These are phyloP conservation scores for Porphyra umbilicalis DNA, from an alignment of 31 red algal genomes.

Conservation along the genomic window DNA sequence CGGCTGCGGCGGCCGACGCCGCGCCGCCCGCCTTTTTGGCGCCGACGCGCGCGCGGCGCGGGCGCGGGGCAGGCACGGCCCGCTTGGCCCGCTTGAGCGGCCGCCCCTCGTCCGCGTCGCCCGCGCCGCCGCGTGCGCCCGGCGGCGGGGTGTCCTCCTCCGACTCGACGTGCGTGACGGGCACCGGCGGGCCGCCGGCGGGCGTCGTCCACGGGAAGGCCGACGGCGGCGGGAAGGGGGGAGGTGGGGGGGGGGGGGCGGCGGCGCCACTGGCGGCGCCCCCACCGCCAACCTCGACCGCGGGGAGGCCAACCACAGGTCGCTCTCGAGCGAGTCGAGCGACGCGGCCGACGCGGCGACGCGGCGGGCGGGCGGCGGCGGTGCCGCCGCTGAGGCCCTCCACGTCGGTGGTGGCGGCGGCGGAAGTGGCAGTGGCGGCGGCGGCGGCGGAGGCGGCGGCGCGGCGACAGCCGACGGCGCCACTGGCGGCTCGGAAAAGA, in stretches of 20 bases:
- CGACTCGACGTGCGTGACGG: background rate
- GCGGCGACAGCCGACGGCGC: background rate
- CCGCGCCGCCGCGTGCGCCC: background rate
- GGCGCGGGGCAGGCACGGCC: background rate
- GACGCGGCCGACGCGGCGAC: no score
- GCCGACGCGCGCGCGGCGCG: background rate
- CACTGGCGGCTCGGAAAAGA: background rate
- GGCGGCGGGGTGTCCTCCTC: background rate
- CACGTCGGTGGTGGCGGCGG: background rate
- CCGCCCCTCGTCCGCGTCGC: background rate
- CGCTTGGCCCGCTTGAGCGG: background rate
- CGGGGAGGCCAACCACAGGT: background rate
- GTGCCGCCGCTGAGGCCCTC: background rate
- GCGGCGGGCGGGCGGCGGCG: background rate
- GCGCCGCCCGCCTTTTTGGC: background rate
- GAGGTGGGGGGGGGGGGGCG: no score
- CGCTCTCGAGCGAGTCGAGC: background rate
- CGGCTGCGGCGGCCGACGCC: background rate
- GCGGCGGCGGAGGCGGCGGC: background rate
- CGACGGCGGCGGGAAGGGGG: no score
- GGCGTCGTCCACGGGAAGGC: background rate
- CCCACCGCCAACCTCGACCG: background rate
- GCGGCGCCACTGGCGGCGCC: background rate
- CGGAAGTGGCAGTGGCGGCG: background rate
- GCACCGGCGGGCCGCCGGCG: background rate